A percentile compares a stretch with the other conserved stretches of the same genome.
These are phyloP conservation scores for Eutrema heterophyllum DNA, from an alignment of 345 rosid species.

Conservation along the genomic window DNA sequence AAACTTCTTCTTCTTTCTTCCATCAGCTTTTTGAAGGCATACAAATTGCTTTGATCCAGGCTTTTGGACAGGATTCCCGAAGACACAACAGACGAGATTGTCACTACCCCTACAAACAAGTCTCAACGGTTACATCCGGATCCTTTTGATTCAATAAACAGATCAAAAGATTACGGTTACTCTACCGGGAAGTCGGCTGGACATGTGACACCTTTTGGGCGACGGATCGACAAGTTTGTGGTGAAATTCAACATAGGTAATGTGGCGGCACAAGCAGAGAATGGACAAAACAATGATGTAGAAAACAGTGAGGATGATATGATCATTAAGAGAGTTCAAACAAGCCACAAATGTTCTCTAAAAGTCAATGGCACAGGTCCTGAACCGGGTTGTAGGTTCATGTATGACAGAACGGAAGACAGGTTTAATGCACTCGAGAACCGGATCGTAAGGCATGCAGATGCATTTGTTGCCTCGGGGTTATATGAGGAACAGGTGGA, in stretches of 20 bases:
- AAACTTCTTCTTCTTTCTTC: not conserved
- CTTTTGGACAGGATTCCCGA: conserved; percentile 59
- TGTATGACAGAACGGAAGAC: conserved; percentile 85
- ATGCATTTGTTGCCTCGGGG: conserved; percentile 54
- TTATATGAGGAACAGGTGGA: conserved; percentile 67
- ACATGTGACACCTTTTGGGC: conserved; percentile 74
- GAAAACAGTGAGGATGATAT: conserved; percentile 57
- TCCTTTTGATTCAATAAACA: conserved; percentile 37
- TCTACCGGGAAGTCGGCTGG: conserved; percentile 57
- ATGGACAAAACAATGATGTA: conserved; percentile 32
- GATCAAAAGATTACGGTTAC: conserved; percentile 47
- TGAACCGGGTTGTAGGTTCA: conserved; percentile 74
- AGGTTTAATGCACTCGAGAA: conserved; percentile 74
- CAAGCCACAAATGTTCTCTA: conserved; percentile 55
- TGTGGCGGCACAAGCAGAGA: conserved; percentile 31
- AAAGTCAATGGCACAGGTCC: conserved; percentile 55
- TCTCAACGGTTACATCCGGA: conserved; percentile 37
- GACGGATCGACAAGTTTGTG: conserved; percentile 58
- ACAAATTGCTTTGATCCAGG: conserved; percentile 36
- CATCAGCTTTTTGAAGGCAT: not conserved
- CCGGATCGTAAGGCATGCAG: conserved; percentile 54
- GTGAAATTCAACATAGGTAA: conserved; percentile 55
- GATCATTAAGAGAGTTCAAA: conserved; percentile 63
- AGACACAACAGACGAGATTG: conserved; percentile 39
- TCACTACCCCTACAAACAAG: conserved; percentile 62